Evolutionary conservation across 2,329 filamentous ascomycete genomes (phyloP).

Genomic region (Microcera coccophila): DNA sequence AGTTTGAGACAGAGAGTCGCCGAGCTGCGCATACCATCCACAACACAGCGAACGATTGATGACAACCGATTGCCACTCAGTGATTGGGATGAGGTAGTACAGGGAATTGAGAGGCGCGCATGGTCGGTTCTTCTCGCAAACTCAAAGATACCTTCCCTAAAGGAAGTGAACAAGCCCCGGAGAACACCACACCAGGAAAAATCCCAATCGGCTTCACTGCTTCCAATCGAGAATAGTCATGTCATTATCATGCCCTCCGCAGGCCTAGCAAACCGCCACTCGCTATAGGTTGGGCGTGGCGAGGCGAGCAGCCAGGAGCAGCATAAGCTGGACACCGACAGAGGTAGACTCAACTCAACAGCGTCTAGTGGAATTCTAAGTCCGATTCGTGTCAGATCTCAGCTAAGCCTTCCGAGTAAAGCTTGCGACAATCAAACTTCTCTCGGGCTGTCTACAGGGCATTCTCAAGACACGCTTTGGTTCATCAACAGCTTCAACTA

Average conservation of each 20-base stretch:
- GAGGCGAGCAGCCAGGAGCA: too few relatives aligned
- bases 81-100: constrained; percentile 1
- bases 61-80: neutral
- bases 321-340: too few relatives aligned
- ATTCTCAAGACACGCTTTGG: neutral
- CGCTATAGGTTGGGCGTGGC: too few relatives aligned
- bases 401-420: neutral
- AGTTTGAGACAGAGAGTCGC: constrained; percentile 29
- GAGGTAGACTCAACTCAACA: too few relatives aligned
- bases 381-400: neutral
- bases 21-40: constrained; percentile 1
- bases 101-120: constrained; percentile 14
- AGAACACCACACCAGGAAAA: too few relatives aligned
- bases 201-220: too few relatives aligned
- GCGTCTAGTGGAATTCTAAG: neutral
- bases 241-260: too few relatives aligned
- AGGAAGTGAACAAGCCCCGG: constrained; percentile 1
- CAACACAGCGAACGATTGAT: neutral
- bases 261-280: too few relatives aligned
- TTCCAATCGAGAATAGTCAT: too few relatives aligned
- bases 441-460: neutral
- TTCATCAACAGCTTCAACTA: neutral
- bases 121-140: constrained; percentile 26
- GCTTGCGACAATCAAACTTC: neutral
- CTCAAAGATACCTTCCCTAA: constrained; percentile 8